Evolutionary conservation across 441 rosid genomes (phyloP), one percentile per base, ranked within the genome.

Genomic region (Erysimum pusillum): DNA sequence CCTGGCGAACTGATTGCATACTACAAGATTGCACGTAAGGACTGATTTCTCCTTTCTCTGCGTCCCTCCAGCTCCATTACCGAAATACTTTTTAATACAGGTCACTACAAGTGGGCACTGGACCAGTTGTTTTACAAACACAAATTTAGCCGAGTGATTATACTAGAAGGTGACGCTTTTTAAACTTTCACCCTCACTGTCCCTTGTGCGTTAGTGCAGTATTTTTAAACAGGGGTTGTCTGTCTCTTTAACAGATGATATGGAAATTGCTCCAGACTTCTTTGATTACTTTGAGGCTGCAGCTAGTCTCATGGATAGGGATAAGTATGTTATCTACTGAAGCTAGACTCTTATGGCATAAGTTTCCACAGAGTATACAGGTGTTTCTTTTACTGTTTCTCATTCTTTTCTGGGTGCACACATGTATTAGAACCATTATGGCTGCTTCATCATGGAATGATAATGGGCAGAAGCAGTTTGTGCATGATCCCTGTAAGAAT

Each of bases 391-490:
- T 56, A 64, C 62, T 83, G 71, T 76, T 67, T 46, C 64, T 41
- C 67, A 62, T 68, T 63, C 67, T 28, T 57, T 44, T 62, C 64
- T 75, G 70, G 69, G 51, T 46, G 66, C 67, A 45, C 61, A 74
- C 69, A 20, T 17, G 12, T 80, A 51, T 20, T 86, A 96, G 98
- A 88, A 89, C 99, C 83, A 90, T 96, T 63, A 88, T 96, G 97
- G 99, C 97, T 69, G 94, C 89, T 81, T 96, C 99, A 75, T 96
- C 99, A 25, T 96, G 99, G 99, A 96, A 96, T 91, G 99, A 96
- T 89, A 96, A 96, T 81, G 99, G 99, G 31, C 99, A 96, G 85
- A 93, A 84, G 86, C 98, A 91, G 77, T 93, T 93, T 79, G 99
- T 96, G 75, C 89, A 93, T 72, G 97, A 96, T 80, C 95, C 98